A percentile compares a stretch with the other conserved stretches of the same genome.
phyloP scores from a whole-genome alignment of 2,329 filamentous ascomycete species.

The Hymenotorrendiella dingleyae region DNA sequence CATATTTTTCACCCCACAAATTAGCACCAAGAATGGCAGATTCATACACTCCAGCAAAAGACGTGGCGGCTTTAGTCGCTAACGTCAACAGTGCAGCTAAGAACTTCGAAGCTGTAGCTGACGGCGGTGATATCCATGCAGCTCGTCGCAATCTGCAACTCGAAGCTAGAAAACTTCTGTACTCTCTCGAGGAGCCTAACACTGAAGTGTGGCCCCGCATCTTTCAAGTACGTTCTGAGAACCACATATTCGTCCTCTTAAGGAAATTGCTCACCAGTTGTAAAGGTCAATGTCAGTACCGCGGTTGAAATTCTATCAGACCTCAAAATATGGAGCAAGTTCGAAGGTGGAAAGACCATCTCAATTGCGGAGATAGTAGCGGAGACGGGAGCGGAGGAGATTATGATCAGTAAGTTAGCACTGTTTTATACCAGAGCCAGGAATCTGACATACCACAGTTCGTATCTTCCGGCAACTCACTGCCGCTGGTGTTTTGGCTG shows the following conservation, averaged over 20 bases:
- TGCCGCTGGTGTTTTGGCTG: constrained; percentile 14
- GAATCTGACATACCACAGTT: constrained; percentile 6
- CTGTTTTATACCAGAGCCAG: neutral
- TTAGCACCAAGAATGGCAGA: constrained; percentile 12
- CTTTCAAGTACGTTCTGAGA: constrained; percentile 17
- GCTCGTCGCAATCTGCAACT: constrained; percentile 20
- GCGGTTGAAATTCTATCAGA: constrained; percentile 19
- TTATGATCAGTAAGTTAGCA: constrained; percentile 18
- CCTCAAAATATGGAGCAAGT: constrained; percentile 16
- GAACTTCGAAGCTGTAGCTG: constrained; percentile 10
- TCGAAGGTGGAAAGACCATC: constrained; percentile 18
- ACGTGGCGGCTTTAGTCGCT: constrained; percentile 15
- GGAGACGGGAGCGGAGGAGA: constrained; percentile 17
- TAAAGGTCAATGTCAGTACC: constrained; percentile 20
- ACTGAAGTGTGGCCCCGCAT: constrained; percentile 21
- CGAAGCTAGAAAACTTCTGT: constrained; percentile 18
- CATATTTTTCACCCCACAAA: too few relatives aligned
- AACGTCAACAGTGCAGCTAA: constrained; percentile 14
- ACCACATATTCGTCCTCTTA: neutral
- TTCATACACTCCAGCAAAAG: constrained; percentile 9
- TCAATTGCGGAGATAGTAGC: constrained; percentile 16
- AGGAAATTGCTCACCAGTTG: neutral
- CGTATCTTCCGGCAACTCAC: constrained; percentile 19
- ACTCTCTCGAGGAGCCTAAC: constrained; percentile 22
- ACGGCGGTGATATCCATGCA: constrained; percentile 8